Evolutionary conservation across 108 stramenopile genomes (phyloP).

Genomic region (Cyclotella choctawhatcheeana): DNA sequence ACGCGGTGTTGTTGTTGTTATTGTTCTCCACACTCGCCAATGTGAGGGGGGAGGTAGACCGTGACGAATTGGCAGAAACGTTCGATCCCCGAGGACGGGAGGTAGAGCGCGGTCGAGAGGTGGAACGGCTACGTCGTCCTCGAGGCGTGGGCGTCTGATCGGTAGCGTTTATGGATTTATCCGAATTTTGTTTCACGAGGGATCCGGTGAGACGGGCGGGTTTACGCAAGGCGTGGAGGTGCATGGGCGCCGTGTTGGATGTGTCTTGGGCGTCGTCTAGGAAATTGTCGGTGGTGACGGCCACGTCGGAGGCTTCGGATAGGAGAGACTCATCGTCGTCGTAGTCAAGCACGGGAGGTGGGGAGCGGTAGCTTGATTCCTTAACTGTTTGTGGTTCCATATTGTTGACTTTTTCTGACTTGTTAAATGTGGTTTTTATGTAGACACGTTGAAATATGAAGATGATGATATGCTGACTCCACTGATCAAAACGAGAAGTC

Average conservation of each 20-base stretch:
- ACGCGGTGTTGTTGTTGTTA: neutral
- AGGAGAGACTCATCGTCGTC: conserved; percentile 22
- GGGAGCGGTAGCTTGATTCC: neutral
- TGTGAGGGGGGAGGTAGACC: neutral
- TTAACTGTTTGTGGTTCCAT: conserved; percentile 4
- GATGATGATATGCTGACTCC: no score
- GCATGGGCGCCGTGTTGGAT: conserved; percentile 39
- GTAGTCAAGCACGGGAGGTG: neutral
- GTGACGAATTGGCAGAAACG: neutral
- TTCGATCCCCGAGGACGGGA: no score
- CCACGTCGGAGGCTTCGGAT: conserved; percentile 34
- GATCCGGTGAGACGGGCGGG: conserved; percentile 24
- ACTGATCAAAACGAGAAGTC: no score
- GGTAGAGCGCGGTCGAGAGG: conserved; percentile 16
- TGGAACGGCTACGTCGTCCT: conserved; percentile 17
- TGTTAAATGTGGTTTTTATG: neutral
- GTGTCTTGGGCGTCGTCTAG: conserved; percentile 16
- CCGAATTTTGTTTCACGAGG: neutral
- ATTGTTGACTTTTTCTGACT: neutral
- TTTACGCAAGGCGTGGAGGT: conserved; percentile 34
- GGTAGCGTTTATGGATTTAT: neutral
- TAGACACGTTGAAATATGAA: no score
- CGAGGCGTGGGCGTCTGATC: neutral
- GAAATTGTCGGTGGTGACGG: conserved; percentile 26
- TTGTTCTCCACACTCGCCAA: conserved; percentile 1